A percentile compares a stretch with the other conserved stretches of the same genome.
These are phyloP conservation scores for Fusarium burgessii DNA, from an alignment of 2,329 filamentous ascomycete genomes.

Conservation along the genomic window DNA sequence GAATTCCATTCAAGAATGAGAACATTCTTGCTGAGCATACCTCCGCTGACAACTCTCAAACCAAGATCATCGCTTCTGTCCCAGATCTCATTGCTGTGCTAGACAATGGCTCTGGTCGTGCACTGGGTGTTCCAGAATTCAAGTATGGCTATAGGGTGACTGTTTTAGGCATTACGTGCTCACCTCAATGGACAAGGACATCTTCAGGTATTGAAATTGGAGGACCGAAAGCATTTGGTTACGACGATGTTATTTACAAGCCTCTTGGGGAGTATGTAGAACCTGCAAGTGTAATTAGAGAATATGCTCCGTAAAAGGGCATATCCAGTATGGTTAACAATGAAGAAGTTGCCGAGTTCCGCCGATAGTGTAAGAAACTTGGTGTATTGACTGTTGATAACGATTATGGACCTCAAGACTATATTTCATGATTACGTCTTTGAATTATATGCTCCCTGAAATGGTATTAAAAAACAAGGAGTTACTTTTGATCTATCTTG, in stretches of 20 bases:
- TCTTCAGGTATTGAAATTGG: background rate
- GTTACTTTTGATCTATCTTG: too few relatives aligned
- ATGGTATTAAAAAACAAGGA: too few relatives aligned
- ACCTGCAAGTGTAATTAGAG: background rate
- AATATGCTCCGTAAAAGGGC: background rate
- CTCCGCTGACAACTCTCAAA: background rate
- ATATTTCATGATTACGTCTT: too few relatives aligned
- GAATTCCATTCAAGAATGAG: background rate
- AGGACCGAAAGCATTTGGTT: background rate
- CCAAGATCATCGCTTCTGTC: background rate
- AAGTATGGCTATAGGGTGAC: constrained; percentile 21
- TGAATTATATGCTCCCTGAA: too few relatives aligned
- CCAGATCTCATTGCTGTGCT: constrained; percentile 29
- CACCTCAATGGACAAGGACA: constrained; percentile 15
- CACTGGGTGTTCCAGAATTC: constrained; percentile 28
- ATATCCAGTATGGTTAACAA: too few relatives aligned
- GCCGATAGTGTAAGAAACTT: too few relatives aligned
- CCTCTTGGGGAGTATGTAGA: background rate
- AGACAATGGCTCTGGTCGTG: constrained; percentile 15
- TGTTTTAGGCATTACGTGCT: constrained; percentile 18
- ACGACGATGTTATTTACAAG: background rate
- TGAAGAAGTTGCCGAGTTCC: too few relatives aligned
- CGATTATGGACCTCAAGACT: too few relatives aligned
- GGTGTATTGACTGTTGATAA: too few relatives aligned
- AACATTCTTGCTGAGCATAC: background rate